phyloP scores from a whole-genome alignment of 805 yeast genomes.

The Ogataea naganishii region DNA sequence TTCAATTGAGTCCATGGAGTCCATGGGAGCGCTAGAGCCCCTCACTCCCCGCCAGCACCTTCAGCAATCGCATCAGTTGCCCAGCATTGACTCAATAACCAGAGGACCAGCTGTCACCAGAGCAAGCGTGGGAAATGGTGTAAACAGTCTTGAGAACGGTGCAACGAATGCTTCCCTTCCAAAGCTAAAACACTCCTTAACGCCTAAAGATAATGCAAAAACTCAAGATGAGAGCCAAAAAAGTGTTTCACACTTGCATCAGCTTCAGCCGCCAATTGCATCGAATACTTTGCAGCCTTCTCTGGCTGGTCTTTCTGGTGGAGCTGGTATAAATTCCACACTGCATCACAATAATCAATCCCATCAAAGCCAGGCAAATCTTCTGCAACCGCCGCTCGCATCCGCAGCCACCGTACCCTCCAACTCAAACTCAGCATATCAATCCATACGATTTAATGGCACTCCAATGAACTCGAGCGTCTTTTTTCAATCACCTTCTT shows the following conservation, averaged over 20 bases:
- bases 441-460: too few species aligned
- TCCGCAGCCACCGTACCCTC: conserved; percentile 4
- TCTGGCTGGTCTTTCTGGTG: too few species aligned
- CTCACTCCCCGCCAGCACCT: conserved; percentile 4
- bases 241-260: neutral
- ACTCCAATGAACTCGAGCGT: too few species aligned
- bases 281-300: too few species aligned
- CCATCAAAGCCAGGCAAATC: neutral
- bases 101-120: conserved; percentile 1
- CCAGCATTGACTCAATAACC: conserved; percentile 3
- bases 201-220: conserved; percentile 1
- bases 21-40: too few species aligned
- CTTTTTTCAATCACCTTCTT: conserved; percentile 10
- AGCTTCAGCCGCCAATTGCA: too few species aligned
- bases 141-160: conserved; percentile 1
- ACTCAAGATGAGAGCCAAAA: conserved; percentile 1
- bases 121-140: neutral
- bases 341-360: too few species aligned
- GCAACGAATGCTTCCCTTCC: neutral
- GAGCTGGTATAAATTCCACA: too few species aligned
- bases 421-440: conserved; percentile 21
- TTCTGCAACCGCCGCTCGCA: conserved; percentile 2
- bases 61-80: conserved; percentile 1
- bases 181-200: neutral
- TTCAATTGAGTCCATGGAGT: conserved; percentile 6